A percentile compares a stretch with the other conserved stretches of the same genome.
phyloP scores from a whole-genome alignment of 1,284 basidiomycete species.

The Apiotrichum brassicae region DNA sequence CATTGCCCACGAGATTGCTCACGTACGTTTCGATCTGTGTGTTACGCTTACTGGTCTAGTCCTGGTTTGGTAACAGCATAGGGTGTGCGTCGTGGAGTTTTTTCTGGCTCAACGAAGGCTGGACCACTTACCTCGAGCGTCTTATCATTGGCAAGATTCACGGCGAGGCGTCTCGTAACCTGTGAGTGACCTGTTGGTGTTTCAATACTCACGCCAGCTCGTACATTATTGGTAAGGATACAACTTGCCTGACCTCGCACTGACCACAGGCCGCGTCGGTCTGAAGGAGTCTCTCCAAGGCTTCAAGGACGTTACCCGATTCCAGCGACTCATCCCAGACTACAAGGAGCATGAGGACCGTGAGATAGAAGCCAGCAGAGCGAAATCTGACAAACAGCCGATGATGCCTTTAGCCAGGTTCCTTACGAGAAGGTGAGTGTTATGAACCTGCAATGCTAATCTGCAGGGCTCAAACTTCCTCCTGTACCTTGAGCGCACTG shows the following conservation, averaged over 20 bases:
- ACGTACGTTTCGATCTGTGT: slow-evolving; percentile 26
- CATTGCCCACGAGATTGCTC: slow-evolving; percentile 57
- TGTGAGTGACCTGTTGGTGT: slow-evolving; percentile 25
- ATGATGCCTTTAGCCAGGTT: slow-evolving; percentile 65
- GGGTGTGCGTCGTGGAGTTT: slow-evolving; percentile 51
- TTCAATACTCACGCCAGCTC: slow-evolving; percentile 29
- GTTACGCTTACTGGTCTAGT: slow-evolving; percentile 50
- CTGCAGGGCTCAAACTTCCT: slow-evolving; percentile 62
- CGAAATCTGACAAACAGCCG: slow-evolving; percentile 50
- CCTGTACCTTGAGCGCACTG: slow-evolving; percentile 60
- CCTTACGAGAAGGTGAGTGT: slow-evolving; percentile 61
- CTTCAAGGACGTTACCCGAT: slow-evolving; percentile 52
- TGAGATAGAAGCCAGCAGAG: slow-evolving; percentile 2
- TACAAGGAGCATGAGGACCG: slow-evolving; percentile 55
- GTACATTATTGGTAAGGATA: slow-evolving; percentile 33
- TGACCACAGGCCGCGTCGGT: slow-evolving; percentile 50
- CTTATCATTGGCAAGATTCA: slow-evolving; percentile 64
- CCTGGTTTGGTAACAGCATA: slow-evolving; percentile 80
- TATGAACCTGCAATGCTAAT: slow-evolving; percentile 2
- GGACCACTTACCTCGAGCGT: slow-evolving; percentile 91
- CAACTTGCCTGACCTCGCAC: neutral
- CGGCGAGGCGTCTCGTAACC: slow-evolving; percentile 71
- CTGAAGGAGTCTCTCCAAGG: slow-evolving; percentile 65
- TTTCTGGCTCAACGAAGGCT: slow-evolving; percentile 90
- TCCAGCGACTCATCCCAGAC: slow-evolving; percentile 78